Base-by-base conservation (phyloP, 495 filamentous ascomycete genomes). In the Aspergillus cavernicola region DNA sequence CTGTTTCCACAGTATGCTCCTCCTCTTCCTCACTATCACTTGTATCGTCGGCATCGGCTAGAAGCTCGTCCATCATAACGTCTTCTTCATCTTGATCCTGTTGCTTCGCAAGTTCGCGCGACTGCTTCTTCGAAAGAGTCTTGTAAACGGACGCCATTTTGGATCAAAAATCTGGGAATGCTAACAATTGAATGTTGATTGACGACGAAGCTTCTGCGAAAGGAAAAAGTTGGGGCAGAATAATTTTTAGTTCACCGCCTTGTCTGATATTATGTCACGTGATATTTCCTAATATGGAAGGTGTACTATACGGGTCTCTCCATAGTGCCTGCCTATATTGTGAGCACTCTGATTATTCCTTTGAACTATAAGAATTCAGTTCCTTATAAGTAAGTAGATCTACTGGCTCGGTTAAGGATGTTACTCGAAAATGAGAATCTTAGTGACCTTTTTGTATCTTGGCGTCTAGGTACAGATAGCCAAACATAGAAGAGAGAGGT, bases 61-160 rank as follows among this genome's bases (percentile, higher is more conserved):
- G 61, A 36, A 74, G 52, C 20, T 75, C 72, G 24, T 70, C 65
- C 70, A 74, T 72, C 36, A 66, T 59, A n/a, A 72, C 50, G 33
- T 76, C 69, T 36, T 72, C 66, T 12, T 69, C 68, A 10, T 65
- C 59, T 41, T 56, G 35, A 19, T 71, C 71, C 53, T 74, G 66
- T 18, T 68, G 52, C 57, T 38, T 46, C 22, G 59, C 58, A 19
- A 63, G 55, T 45, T 66, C 65, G n/a, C 63, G 66, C 28, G 66
- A 63, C 48, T 72, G 57, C 64, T 73, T 75, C 59, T 90, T 91
- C 1, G 90, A 92, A 9, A 98, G 65, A 5, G 90, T 84, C 68
- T 96, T 96, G 79, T 96, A 98, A 39, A 96, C 93, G 18, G 92
- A 79, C 16, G 92, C 89, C 93, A 98, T 98, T 52, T 67, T 80